Conservation (phyloP, 306 rosid species). For the Vachellia collinsii region DNA sequence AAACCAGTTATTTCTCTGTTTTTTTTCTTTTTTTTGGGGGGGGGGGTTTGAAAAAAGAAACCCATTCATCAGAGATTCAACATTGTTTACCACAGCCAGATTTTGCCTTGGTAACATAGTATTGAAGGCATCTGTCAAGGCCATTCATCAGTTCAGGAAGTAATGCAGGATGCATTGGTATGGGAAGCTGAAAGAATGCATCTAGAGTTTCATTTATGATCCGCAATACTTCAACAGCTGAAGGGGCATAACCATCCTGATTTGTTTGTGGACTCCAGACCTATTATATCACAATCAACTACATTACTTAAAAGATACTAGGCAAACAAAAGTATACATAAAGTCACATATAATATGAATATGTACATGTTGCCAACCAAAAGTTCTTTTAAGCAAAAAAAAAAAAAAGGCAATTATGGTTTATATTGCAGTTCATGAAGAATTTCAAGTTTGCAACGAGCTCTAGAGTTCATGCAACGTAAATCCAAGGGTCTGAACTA, state of each 20-base stretch:
- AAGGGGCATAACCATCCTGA: conserved; percentile 85
- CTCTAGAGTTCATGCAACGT: conserved; percentile 2
- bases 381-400: background rate
- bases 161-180: conserved; percentile 92
- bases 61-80: conserved; percentile 26
- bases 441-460: background rate
- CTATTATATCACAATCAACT: conserved; percentile 53
- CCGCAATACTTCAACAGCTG: conserved; percentile 92
- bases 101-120: conserved; percentile 73
- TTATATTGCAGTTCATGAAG: background rate
- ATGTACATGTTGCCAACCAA: background rate
- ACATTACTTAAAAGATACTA: conserved; percentile 35
- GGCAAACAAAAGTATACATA: background rate
- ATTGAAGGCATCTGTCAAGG: conserved; percentile 92
- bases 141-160: conserved; percentile 94
- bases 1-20: conserved; percentile 1
- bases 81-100: conserved; percentile 85
- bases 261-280: conserved; percentile 72
- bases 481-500: background rate
- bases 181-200: conserved; percentile 94
- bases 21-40: background rate
- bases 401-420: background rate
- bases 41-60: conserved; percentile 10
- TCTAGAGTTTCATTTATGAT: conserved; percentile 84
- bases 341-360: background rate